phyloP scores from a whole-genome alignment of 106 monocot genomes.

The Phalaenopsis equestris region DNA sequence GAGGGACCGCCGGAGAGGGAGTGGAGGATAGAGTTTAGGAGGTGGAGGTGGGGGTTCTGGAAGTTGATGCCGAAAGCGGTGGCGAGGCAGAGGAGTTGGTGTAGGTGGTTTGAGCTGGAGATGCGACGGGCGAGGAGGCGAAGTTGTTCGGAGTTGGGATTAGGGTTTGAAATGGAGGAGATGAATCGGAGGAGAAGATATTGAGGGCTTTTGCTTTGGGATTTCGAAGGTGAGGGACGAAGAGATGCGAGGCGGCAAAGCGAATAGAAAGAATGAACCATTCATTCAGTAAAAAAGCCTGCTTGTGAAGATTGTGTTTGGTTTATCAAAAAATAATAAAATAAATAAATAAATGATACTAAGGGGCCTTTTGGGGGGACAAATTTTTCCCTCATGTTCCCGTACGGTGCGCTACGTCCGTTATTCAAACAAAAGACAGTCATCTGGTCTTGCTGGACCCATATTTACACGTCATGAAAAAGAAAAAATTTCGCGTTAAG shows the following conservation, averaged over 20 bases:
- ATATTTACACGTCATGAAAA: too few species aligned
- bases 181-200: conserved; percentile 1
- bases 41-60: conserved; percentile 15
- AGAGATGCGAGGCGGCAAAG: neutral
- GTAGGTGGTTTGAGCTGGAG: conserved; percentile 21
- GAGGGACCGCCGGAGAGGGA: conserved; percentile 28
- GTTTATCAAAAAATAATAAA: too few species aligned
- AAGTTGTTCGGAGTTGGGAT: conserved; percentile 12
- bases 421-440: too few species aligned
- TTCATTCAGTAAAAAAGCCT: neutral
- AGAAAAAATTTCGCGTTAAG: too few species aligned
- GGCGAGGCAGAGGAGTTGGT: conserved; percentile 36
- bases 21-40: conserved; percentile 42
- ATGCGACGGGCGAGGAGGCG: conserved; percentile 21
- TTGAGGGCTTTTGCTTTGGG: neutral
- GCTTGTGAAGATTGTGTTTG: too few species aligned
- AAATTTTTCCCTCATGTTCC: too few species aligned
- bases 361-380: too few species aligned
- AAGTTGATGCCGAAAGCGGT: conserved; percentile 21
- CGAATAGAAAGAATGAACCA: neutral
- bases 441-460: too few species aligned
- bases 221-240: neutral
- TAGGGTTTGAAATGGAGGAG: conserved; percentile 13
- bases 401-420: too few species aligned
- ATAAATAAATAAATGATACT: too few species aligned